These are phyloP conservation scores for Jamesozyma rosinii DNA, from an alignment of 805 yeast species.

Conservation along the genomic window DNA sequence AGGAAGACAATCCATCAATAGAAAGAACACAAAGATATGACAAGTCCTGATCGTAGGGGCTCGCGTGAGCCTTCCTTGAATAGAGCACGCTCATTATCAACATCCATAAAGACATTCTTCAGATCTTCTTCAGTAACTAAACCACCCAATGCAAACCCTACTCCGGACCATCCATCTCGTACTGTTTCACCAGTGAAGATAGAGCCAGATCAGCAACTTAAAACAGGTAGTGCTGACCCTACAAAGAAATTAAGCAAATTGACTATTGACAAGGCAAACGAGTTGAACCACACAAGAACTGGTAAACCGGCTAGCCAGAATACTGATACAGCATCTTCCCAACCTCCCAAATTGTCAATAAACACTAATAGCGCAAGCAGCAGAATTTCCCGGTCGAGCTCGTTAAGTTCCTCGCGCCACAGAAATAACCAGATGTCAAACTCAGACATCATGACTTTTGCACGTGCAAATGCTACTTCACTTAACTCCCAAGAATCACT, in stretches of 20 bases:
- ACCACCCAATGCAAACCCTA: background rate
- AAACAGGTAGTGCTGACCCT: background rate
- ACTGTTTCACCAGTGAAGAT: background rate
- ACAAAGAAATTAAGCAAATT: constrained; percentile 4
- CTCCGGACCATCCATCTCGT: background rate
- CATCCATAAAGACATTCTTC: constrained; percentile 23
- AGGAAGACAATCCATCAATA: too few species aligned
- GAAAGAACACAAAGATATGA: background rate
- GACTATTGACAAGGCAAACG: constrained; percentile 17
- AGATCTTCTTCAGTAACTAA: constrained; percentile 2
- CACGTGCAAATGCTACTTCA: constrained; percentile 12
- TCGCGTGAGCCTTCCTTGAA: constrained; percentile 4
- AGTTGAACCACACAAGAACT: constrained; percentile 15
- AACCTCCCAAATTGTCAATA: constrained; percentile 10
- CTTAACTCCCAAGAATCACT: constrained; percentile 16
- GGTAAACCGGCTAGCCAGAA: constrained; percentile 1
- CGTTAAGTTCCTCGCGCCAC: background rate
- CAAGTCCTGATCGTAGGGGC: background rate
- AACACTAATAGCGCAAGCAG: background rate
- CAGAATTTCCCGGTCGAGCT: background rate
- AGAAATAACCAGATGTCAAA: constrained; percentile 8
- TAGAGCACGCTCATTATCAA: constrained; percentile 22
- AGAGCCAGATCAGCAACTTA: background rate
- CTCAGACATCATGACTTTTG: constrained; percentile 15
- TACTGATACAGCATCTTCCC: constrained; percentile 7